A percentile compares a stretch with the other conserved stretches of the same genome.
phyloP scores from a whole-genome alignment of 441 rosid genomes.

The Arabidopsis hybrid region DNA sequence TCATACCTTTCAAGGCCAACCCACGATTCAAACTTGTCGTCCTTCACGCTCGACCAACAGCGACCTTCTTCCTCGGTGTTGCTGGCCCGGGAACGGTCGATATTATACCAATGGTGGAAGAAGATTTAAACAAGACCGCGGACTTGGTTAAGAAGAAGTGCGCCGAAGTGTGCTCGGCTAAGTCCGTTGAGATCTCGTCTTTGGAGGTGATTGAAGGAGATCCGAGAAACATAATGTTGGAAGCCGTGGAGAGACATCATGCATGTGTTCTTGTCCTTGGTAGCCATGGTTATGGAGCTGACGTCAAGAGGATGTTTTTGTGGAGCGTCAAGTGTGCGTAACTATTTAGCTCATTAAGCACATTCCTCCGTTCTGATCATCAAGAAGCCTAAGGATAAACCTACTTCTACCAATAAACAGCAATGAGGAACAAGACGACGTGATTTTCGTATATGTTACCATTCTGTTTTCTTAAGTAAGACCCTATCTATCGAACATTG shows the following conservation, averaged over 20 bases:
- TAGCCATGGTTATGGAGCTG: conserved; percentile 59
- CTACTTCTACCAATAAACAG: not conserved
- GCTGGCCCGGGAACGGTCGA: conserved; percentile 53
- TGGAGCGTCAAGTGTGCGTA: conserved; percentile 35
- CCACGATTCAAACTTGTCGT: conserved; percentile 51
- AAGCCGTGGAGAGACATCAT: conserved; percentile 53
- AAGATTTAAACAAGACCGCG: conserved; percentile 49
- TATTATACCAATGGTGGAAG: conserved; percentile 48
- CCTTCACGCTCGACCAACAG: conserved; percentile 52
- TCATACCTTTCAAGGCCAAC: conserved; percentile 43
- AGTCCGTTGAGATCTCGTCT: conserved; percentile 43
- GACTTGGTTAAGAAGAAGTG: conserved; percentile 42
- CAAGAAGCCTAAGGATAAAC: conserved; percentile 32
- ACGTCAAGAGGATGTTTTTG: conserved; percentile 45
- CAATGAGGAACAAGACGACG: not conserved
- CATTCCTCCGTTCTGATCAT: conserved; percentile 41
- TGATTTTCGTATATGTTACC: not conserved
- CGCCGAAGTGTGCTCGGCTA: conserved; percentile 44
- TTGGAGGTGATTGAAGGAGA: conserved; percentile 54
- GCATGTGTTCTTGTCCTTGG: conserved; percentile 58
- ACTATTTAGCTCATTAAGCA: conserved; percentile 40
- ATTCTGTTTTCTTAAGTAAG: conserved; percentile 1
- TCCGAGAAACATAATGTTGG: conserved; percentile 52
- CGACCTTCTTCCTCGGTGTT: conserved; percentile 41
- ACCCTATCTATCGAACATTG: not conserved